Evolutionary conservation across 257 asterid genomes (phyloP), one percentile per base, ranked within the genome.

Genomic region (Pogostemon cablin): DNA sequence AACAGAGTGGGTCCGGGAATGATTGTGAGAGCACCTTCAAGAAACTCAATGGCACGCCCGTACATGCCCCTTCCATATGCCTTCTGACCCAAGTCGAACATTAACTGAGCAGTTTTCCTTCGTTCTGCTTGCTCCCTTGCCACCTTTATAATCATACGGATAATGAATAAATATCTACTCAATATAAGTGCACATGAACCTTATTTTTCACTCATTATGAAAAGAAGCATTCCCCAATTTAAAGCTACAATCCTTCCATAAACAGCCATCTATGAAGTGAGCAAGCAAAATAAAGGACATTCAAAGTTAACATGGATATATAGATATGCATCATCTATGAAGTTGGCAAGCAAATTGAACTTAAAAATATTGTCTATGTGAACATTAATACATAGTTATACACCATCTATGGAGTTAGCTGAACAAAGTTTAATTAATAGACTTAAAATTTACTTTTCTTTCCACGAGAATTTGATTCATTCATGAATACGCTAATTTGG

Each of bases 41-140:
- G 95, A 82, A 91, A 93, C 82, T 93, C 99, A 68, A 91, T 89
- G 57, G 99, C 91, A 35, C 98, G 96, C 66, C 93, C 89, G 69
- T 93, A 93, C 83, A 82, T 86, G 62, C 98, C 99, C 83, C 79
- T 91, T 71, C 81, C 99, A 9, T 93, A 93, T 65, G 99, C 99
- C 65, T 49, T 91, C 74, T 93, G 99, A 39, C 99, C 99, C 82
- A 93, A 80, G 9, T 91, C 95, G 48, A 87, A 91, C 99, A 93
- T 93, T 48, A 93, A 74, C 43, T 89, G 86, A 43, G 96, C 99
- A 42, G 91, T 89, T 82, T 91, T 85, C 66, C 98, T 84, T 62
- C 92, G 81, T 78, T 93, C 99, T 3, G 98, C 95, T 81, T 91
- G 99, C 81, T 91, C 99, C 86, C 77, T 85, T 41, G 99, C 98